Evolutionary conservation across 352 stramenopile genomes (phyloP), one percentile per base, ranked within the genome.

Genomic region (Pythium coloratum): DNA sequence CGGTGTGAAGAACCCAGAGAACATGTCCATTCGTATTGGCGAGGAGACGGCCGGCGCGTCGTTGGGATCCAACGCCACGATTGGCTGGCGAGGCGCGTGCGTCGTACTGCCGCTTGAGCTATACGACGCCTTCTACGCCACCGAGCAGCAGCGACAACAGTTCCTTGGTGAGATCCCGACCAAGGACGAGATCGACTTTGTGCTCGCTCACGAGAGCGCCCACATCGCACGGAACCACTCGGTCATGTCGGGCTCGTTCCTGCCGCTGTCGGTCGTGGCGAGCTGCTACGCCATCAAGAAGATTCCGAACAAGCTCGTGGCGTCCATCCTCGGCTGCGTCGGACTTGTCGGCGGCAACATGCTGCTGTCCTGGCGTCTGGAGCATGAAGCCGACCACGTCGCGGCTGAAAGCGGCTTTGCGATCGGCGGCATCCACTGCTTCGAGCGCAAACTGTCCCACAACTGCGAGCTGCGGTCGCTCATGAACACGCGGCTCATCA

Each of bases 211-310:
- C 56, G 87, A 95, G 59, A 89, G 83, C 66, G 77, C 86, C 6
- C 85, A 95, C 66, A 91, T 95, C 42, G 85, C 85, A 42, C 86
- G 87, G 56, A 95, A 93, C 71, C 84, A 95, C 70, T 77, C 80
- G 55, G 75, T 95, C 47, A 75, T 84, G 58, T 91, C 81, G 8
- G 80, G 73, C 0, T 71, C 73, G 2, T 89, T 87, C 47, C 68
- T 93, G 18, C 87, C 84, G 7, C 33, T 82, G 16, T 90, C 85
- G 24, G 73, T 95, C 8, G n/a, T 92, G 1, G 70, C 68, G 28
- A 84, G 73, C 54, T 86, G 71, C 38, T 77, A 79, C 14, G 66
- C 70, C 26, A 89, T 89, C 57, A 75, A 78, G 56, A 87, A 80
- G 64, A 90, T 93, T 42, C 82, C 84, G 0, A 92, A 95, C 80